Percentiles rank a stretch among this genome's conserved stretches.
These are phyloP conservation scores for Steccherinum ochraceum DNA, from an alignment of 768 basidiomycete genomes.

Conservation along the genomic window DNA sequence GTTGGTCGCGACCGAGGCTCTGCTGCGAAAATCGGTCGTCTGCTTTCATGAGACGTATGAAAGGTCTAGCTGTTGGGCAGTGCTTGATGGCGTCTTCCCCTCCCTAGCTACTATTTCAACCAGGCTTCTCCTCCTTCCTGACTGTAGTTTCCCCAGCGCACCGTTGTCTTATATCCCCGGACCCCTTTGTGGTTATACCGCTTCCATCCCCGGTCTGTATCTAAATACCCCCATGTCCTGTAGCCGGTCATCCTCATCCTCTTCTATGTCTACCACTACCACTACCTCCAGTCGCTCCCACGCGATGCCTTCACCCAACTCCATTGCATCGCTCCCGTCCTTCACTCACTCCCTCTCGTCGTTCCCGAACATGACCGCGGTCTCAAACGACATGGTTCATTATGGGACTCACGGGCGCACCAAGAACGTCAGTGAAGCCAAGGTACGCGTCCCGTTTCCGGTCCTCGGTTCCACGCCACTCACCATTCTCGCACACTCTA, in stretches of 20 bases:
- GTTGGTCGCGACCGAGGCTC: neutral
- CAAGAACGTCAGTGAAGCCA: constrained; percentile 22
- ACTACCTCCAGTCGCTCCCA: constrained; percentile 3
- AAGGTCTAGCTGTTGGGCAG: neutral
- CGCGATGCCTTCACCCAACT: neutral
- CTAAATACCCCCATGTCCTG: constrained; percentile 8
- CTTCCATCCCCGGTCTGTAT: neutral
- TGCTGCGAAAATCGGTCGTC: neutral
- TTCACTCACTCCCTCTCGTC: constrained; percentile 23
- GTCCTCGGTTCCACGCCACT: neutral
- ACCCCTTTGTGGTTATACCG: neutral
- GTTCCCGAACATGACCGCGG: constrained; percentile 23
- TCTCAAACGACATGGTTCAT: constrained; percentile 24
- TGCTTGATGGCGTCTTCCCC: neutral
- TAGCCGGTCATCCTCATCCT: constrained; percentile 11
- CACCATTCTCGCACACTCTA: neutral
- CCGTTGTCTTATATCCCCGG: neutral
- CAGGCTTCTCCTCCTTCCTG: neutral
- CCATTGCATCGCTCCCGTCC: constrained; percentile 22
- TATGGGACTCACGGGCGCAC: constrained; percentile 18
- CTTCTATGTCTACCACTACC: constrained; percentile 8
- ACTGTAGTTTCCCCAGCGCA: neutral
- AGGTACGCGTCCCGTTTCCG: constrained; percentile 10
- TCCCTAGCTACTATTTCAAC: neutral
- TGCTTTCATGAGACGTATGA: neutral